Evolutionary conservation across 345 rosid species (phyloP).

Genomic region (Euphorbia tirucalli): DNA sequence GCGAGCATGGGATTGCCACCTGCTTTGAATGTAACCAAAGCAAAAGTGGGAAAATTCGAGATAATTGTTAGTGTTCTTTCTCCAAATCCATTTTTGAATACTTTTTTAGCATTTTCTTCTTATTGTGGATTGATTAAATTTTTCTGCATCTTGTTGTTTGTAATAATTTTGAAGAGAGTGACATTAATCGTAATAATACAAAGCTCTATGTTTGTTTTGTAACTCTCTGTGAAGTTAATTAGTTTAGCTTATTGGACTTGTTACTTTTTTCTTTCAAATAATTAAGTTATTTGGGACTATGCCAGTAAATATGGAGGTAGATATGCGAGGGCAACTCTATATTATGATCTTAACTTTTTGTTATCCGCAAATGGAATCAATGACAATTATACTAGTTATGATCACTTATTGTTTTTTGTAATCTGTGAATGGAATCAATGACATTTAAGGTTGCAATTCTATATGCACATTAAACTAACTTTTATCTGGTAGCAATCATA

Average conservation of each 20-base stretch:
- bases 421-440: not conserved
- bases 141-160: not conserved
- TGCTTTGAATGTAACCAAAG: conserved; percentile 78
- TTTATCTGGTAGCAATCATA: no score
- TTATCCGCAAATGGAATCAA: no score
- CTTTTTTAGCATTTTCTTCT: not conserved
- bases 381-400: no score
- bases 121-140: no score
- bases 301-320: not conserved
- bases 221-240: not conserved
- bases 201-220: not conserved
- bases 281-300: not conserved
- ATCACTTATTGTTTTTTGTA: not conserved
- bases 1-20: conserved; percentile 99
- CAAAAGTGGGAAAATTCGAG: conserved; percentile 81
- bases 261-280: not conserved
- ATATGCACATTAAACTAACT: no score
- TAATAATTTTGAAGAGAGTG: not conserved
- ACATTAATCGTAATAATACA: not conserved
- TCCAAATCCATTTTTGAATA: not conserved
- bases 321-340: not conserved
- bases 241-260: not conserved
- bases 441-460: not conserved
- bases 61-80: conserved; percentile 57
- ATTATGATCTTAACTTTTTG: no score